Conservation (phyloP, 2,329 filamentous ascomycete species). For the Capronia epimyces region DNA sequence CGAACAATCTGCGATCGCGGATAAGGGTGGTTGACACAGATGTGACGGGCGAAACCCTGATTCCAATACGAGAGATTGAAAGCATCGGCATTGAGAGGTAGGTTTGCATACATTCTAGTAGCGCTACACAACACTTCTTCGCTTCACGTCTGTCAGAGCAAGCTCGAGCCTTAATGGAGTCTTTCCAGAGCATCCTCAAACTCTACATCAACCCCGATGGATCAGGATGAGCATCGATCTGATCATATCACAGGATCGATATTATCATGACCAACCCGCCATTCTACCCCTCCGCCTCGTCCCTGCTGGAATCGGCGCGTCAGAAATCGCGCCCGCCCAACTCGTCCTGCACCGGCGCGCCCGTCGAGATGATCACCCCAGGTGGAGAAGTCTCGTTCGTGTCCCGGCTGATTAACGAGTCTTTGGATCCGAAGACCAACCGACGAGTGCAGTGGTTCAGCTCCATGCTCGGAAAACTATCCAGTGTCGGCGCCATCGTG, state of each 20-base stretch:
- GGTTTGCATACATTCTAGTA: background rate
- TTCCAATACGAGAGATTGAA: constrained; percentile 47
- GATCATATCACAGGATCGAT: constrained; percentile 49
- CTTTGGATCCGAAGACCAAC: constrained; percentile 4
- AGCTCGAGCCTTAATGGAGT: no score
- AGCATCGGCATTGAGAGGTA: constrained; percentile 35
- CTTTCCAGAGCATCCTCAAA: no score
- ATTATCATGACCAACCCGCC: constrained; percentile 95
- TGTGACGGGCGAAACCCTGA: constrained; percentile 44
- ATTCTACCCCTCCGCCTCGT: constrained; percentile 72
- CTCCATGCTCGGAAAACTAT: constrained; percentile 78
- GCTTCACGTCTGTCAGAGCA: no score
- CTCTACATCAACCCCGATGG: background rate
- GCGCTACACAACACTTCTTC: no score
- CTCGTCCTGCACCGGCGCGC: constrained; percentile 66
- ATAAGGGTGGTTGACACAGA: constrained; percentile 59
- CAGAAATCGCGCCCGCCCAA: constrained; percentile 63
- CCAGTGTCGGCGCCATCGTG: constrained; percentile 56
- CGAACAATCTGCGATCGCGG: constrained; percentile 60
- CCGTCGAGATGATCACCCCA: constrained; percentile 75
- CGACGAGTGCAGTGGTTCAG: constrained; percentile 75
- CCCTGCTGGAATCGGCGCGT: constrained; percentile 60
- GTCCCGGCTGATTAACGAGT: constrained; percentile 61
- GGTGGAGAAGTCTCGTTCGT: constrained; percentile 78
- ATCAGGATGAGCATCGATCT: background rate